Percentiles rank a stretch among this genome's conserved stretches.
Evolutionary conservation across 495 filamentous ascomycete genomes (phyloP).

Genomic region (Penicillium tannophilum): DNA sequence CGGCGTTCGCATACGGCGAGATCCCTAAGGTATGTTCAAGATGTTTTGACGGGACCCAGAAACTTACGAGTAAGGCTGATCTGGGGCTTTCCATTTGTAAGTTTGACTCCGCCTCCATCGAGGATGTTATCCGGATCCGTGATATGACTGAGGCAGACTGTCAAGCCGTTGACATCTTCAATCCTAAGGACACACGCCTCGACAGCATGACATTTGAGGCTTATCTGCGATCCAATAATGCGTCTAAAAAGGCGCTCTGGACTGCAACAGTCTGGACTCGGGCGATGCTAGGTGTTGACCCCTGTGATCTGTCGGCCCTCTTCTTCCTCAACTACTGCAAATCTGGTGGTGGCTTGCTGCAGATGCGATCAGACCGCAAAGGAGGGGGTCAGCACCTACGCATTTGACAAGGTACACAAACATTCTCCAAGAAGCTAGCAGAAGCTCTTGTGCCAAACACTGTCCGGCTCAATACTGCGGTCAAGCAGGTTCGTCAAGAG

Average conservation of each 20-base stretch:
- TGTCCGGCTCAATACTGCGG: conserved; percentile 15
- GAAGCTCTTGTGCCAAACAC: conserved; percentile 10
- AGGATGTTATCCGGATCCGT: conserved; percentile 13
- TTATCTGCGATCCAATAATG: conserved; percentile 11
- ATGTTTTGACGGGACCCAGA: not conserved
- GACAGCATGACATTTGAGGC: conserved; percentile 38
- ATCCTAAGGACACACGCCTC: conserved; percentile 21
- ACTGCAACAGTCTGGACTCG: conserved; percentile 9
- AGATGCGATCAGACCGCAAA: conserved; percentile 45
- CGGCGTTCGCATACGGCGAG: conserved; percentile 32
- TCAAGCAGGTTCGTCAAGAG: conserved; percentile 19
- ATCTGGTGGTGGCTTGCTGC: conserved; percentile 38
- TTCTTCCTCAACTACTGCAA: conserved; percentile 53
- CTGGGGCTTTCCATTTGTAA: not conserved
- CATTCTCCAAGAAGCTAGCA: conserved; percentile 31
- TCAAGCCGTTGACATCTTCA: conserved; percentile 14
- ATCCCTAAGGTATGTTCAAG: conserved; percentile 30
- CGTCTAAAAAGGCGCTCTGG: not conserved
- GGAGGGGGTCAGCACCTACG: conserved; percentile 50
- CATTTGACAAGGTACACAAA: conserved; percentile 21
- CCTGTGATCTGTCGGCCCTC: conserved; percentile 41
- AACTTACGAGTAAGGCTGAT: not conserved
- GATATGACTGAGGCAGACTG: conserved; percentile 31
- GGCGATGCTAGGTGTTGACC: conserved; percentile 46
- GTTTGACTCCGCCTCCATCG: conserved; percentile 10